Evolutionary conservation across 1,139 yeast species (phyloP), one percentile per base, ranked within the genome.

Genomic region (Geotrichum klebahnii): DNA sequence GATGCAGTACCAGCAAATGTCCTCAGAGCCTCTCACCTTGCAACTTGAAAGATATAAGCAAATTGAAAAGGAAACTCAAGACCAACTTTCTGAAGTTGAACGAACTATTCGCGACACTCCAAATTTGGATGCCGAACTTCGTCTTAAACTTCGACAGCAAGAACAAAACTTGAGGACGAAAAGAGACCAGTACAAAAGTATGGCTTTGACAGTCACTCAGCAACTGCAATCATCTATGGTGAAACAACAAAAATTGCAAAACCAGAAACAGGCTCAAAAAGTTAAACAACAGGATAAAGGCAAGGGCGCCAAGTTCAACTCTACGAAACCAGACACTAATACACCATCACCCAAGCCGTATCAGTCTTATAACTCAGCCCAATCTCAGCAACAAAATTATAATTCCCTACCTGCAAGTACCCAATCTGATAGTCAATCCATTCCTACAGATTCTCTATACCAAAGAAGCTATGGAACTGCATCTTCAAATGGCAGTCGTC

Each of bases 191-290:
- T 53, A 50, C 37, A 56, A 56, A 23, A 48, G 57, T 12, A 50
- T 57, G 46, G 65, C 61, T 22, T 51, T 61, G 31, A 56, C 57
- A 12, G 50, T 62, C 24, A 58, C 62, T 48, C 65, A 62, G 46
- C 61, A 67, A 48, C 67, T 66, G 32, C 71, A 67, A 48, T 40
- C 44, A n/a, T 40, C 44, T 8, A 8, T 40, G 35, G 36, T 40
- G 3, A 40, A 40, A 26, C 44, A 40, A 35, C 44, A 40, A 17
- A 40, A 40, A 9, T 22, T 31, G 1, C 44, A 40, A 19, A 40
- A 40, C 36, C 44, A 40, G 16, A 40, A 40, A 20, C 44, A 40
- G 20, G 36, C 16, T 3, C 36, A 29, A 29, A 40, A 31, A 10
- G 26, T 24, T 10, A 40, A 31, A 19, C 33, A 3, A 12, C 31